Evolutionary conservation across 176 grass and related monocot genomes (phyloP).

Genomic region (Oryza officinalis): DNA sequence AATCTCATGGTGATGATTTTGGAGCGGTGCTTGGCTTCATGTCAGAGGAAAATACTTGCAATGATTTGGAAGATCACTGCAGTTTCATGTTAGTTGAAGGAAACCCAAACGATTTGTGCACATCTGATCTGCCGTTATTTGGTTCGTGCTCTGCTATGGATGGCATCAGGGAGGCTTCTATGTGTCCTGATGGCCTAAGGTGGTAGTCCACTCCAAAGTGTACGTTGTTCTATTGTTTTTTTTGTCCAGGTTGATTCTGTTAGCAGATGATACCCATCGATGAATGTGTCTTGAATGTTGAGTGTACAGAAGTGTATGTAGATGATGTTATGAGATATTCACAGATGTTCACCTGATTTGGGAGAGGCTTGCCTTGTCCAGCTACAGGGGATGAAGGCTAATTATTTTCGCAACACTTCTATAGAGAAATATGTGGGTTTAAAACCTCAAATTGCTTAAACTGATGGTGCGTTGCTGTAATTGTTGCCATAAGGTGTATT

Average conservation of each 20-base stretch:
- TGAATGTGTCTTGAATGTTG: not conserved
- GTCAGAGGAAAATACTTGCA: slow-evolving; percentile 32
- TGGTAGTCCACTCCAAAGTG: slow-evolving; percentile 32
- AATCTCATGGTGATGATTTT: slow-evolving; percentile 26
- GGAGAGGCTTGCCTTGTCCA: not conserved
- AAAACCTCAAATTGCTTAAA: not conserved
- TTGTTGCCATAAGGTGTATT: slow-evolving; percentile 5
- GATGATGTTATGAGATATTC: not conserved
- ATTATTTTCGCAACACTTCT: not conserved
- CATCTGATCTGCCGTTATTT: slow-evolving; percentile 28
- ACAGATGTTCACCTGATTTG: not conserved
- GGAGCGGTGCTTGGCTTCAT: slow-evolving; percentile 12
- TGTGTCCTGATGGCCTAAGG: slow-evolving; percentile 16
- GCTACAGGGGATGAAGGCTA: not conserved
- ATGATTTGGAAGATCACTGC: slow-evolving; percentile 23
- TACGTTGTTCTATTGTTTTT: not conserved
- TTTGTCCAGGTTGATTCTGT: not conserved
- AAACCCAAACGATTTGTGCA: slow-evolving; percentile 15
- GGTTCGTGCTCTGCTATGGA: slow-evolving; percentile 34
- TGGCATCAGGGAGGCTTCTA: slow-evolving; percentile 15
- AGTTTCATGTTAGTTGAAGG: slow-evolving; percentile 25
- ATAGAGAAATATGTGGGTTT: not conserved
- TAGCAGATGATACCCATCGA: not conserved
- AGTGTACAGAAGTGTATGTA: not conserved
- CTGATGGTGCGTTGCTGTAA: not conserved